Evolutionary conservation across 1,284 basidiomycete genomes (phyloP), one percentile per base, ranked within the genome.

Genomic region (Meripilus lineatus): DNA sequence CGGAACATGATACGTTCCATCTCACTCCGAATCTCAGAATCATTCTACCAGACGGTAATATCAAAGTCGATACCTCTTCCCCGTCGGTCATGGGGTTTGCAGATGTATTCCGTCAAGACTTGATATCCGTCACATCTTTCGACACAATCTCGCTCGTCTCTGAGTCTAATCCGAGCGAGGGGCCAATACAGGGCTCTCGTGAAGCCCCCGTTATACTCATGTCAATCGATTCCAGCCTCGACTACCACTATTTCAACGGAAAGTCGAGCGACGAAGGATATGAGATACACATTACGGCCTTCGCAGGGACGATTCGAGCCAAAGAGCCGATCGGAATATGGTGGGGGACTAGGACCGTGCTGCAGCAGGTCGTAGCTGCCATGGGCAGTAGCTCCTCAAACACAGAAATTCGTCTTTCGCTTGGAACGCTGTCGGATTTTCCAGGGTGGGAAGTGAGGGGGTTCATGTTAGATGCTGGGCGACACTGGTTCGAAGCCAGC

Each of bases 401-500:
- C n/a, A 53, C 51, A 17, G 49, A 35, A 3, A 49, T 58, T 20
- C 35, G 42, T 3, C 52, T 68, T 23, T 61, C 67, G 3, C 44
- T 56, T 11, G 66, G 65, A 1, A 47, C 49, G 2, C 59, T 62
- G 0, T 44, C 40, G 1, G 67, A 68, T 47, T 53, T 58, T 15
- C 67, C 67, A 1, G 66, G 63, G 7, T 69, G 66, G 65, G 59
- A 59, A 20, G 61, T 65, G 2, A 55, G 67, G 5, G 67, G 68
- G 7, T 62, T 67, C 46, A 70, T 70, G 68, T 56, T 69, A 14
- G 66, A 67, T 44, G 62, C 58, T 8, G 65, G 62, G 1, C 54
- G 66, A 23, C 65, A 68, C 45, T 67, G 58, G 56, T 69, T 63
- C 41, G 55, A 55, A 17, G 50, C 56, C 0, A 45, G 41, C 1